These are phyloP conservation scores for Penicillium sp. DNA, from an alignment of 2,329 filamentous ascomycete genomes.

Conservation along the genomic window DNA sequence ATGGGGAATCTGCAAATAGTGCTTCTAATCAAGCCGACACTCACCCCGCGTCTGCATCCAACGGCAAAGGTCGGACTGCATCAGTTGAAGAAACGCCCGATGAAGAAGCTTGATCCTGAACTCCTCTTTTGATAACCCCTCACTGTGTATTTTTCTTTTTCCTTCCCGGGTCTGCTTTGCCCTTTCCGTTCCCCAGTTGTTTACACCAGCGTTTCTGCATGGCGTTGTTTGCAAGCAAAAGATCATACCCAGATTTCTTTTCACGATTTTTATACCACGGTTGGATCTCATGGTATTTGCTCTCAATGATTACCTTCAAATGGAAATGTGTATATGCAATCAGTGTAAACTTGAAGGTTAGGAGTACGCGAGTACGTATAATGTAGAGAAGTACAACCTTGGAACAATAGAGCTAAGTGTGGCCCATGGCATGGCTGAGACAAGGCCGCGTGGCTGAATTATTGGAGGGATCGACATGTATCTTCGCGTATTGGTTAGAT, in stretches of 20 bases:
- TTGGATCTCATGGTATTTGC: slow-evolving; percentile 7
- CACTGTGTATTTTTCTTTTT: slow-evolving; percentile 6
- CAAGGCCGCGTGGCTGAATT: slow-evolving; percentile 2
- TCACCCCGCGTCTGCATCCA: slow-evolving; percentile 26
- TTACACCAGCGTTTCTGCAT: slow-evolving; percentile 25
- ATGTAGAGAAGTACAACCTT: neutral
- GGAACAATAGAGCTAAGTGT: no score
- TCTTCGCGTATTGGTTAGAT: neutral
- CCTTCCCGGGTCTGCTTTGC: neutral
- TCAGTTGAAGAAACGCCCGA: slow-evolving; percentile 40
- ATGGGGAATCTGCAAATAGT: neutral
- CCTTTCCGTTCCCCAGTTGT: slow-evolving; percentile 2
- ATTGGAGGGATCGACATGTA: neutral
- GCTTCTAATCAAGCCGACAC: slow-evolving; percentile 9
- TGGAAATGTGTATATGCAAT: slow-evolving; percentile 5
- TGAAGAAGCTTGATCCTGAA: slow-evolving; percentile 25
- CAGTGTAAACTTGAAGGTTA: neutral
- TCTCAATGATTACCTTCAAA: neutral
- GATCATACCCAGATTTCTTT: slow-evolving; percentile 28
- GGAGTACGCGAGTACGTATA: neutral
- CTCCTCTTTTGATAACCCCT: neutral
- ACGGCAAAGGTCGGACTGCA: slow-evolving; percentile 36
- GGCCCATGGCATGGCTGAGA: neutral
- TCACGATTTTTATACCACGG: slow-evolving; percentile 10
- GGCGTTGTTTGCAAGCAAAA: slow-evolving; percentile 28